Evolutionary conservation across 2,329 filamentous ascomycete species (phyloP), one percentile per base, ranked within the genome.

Genomic region (Aureobasidium zeae): DNA sequence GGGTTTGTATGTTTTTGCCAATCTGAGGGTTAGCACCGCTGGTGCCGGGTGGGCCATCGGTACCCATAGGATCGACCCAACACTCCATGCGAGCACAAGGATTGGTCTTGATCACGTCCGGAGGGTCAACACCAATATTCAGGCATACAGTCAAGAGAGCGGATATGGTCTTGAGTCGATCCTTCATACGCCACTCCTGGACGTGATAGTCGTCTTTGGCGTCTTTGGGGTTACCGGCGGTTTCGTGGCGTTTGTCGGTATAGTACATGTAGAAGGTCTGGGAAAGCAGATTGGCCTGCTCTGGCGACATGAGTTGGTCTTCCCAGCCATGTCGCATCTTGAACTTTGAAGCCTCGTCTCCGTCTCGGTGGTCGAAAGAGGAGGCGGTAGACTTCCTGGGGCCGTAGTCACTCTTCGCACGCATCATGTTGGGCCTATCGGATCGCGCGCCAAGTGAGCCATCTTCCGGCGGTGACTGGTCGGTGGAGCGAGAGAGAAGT

Each of bases 211-310:
- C 44, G 21, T 49, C 51, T 45, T 52, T 55, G 5, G 55, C 51
- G 31, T 61, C 54, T 59, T 87, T 86, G 12, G 87, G 86, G 53
- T 88, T 86, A 16, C 87, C 91, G 25, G 86, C 89, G 16, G 86
- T 91, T 61, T 96, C 91, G 65, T 98, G 91, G 42, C 89, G 82
- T 65, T 96, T 96, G 64, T 98, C 91, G 51, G 89, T 95, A 64
- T 85, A 98, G 66, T 98, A 98, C 89, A 96, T 96, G 70, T 94
- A 96, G 78, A 94, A 98, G 53, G 86, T 93, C 59, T 82, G 87
- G 41, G 83, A 86, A 51, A 94, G 71, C 52, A 87, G 76, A 46
- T 83, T 83, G 54, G 93, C 83, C 56, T 93, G 88, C 58, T 94
- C 86, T 53, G 87, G 84, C 4, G 84, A 93, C 58, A 86, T 83